Evolutionary conservation across 805 yeast species (phyloP).

Genomic region (Wickerhamiella bombiphila): DNA sequence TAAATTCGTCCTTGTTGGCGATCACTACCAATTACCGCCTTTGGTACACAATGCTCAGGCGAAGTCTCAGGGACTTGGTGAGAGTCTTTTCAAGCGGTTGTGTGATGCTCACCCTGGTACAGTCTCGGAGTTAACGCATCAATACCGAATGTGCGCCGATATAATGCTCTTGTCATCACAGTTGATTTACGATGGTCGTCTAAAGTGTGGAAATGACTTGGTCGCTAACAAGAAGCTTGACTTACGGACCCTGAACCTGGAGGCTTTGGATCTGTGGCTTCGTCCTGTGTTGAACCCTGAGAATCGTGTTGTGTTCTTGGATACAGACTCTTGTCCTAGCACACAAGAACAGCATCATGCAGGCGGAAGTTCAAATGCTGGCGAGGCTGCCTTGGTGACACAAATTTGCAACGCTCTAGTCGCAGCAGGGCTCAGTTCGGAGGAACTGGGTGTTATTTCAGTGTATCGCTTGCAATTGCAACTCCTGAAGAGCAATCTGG

Average conservation of each 20-base stretch:
- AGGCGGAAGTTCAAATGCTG: conserved; percentile 52
- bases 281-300: conserved; percentile 33
- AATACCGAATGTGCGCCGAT: conserved; percentile 86
- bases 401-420: conserved; percentile 36
- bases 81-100: conserved; percentile 60
- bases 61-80: conserved; percentile 45
- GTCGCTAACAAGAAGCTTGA: conserved; percentile 47
- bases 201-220: conserved; percentile 58
- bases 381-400: conserved; percentile 52
- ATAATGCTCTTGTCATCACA: conserved; percentile 72
- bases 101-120: conserved; percentile 60
- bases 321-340: conserved; percentile 41
- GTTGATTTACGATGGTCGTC: conserved; percentile 57
- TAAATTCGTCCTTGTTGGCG: conserved; percentile 87
- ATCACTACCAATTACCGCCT: conserved; percentile 88
- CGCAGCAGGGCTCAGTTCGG: conserved; percentile 29
- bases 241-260: conserved; percentile 29
- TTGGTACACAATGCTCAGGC: conserved; percentile 61
- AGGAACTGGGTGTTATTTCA: conserved; percentile 71
- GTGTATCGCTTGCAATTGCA: conserved; percentile 70
- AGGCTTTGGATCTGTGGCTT: conserved; percentile 3
- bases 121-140: conserved; percentile 64
- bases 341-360: conserved; percentile 17
- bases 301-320: conserved; percentile 55
- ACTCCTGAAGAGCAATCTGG: conserved; percentile 27